phyloP scores from a whole-genome alignment of 2,329 filamentous ascomycete species.

The Fusarium albidum region DNA sequence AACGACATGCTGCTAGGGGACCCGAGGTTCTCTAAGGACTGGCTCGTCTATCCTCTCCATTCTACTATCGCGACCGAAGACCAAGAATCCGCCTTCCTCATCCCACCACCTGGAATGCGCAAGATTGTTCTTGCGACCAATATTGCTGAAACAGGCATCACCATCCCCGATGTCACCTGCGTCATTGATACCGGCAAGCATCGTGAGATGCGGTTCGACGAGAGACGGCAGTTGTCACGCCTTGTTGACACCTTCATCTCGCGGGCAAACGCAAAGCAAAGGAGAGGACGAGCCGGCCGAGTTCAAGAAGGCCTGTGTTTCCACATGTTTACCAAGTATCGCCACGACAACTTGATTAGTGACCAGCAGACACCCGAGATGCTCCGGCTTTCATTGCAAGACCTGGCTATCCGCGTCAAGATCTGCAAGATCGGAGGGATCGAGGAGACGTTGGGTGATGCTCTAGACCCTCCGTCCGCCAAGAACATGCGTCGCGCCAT shows the following conservation, averaged over 20 bases:
- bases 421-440: conserved; percentile 96
- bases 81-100: conserved; percentile 89
- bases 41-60: conserved; percentile 90
- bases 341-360: conserved; percentile 84
- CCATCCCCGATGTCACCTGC: conserved; percentile 96
- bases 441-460: conserved; percentile 86
- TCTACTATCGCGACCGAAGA: conserved; percentile 96
- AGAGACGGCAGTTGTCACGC: conserved; percentile 87
- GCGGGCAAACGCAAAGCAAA: conserved; percentile 92
- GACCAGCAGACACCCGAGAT: conserved; percentile 98
- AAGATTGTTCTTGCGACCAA: conserved; percentile 98
- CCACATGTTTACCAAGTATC: conserved; percentile 90
- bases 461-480: conserved; percentile 86
- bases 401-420: conserved; percentile 94
- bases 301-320: conserved; percentile 96
- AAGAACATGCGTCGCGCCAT: conserved; percentile 95
- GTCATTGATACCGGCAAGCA: conserved; percentile 98
- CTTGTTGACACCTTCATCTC: conserved; percentile 96
- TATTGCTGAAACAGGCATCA: conserved; percentile 98
- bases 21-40: conserved; percentile 76
- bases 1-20: conserved; percentile 86
- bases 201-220: conserved; percentile 96
- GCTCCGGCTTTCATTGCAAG: conserved; percentile 91
- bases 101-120: conserved; percentile 81
- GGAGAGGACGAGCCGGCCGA: conserved; percentile 91